Evolutionary conservation across 352 stramenopile genomes (phyloP).

Genomic region (Blastocystis sp.): DNA sequence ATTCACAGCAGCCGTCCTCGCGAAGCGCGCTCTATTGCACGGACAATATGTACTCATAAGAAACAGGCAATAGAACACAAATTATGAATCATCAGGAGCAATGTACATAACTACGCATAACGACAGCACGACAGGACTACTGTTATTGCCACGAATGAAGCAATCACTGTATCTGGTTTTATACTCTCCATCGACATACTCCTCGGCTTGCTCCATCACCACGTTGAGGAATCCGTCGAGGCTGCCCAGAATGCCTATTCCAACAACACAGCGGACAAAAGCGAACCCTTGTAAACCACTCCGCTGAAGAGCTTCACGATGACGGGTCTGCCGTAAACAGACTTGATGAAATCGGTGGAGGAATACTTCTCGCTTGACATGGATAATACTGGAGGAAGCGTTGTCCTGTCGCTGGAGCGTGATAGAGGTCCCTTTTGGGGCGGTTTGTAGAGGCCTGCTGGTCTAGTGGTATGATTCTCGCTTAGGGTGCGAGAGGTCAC

Average conservation of each 20-base stretch:
- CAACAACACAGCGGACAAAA: not conserved
- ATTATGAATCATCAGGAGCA: conserved; percentile 62
- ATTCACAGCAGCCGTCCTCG: not conserved
- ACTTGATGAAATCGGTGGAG: conserved; percentile 88
- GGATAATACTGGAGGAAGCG: not conserved
- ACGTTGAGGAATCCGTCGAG: conserved; percentile 99
- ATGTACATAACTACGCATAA: conserved; percentile 63
- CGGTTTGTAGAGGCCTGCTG: conserved; percentile 45
- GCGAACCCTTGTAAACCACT: conserved; percentile 91
- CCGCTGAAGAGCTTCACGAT: conserved; percentile 98
- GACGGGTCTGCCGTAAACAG: conserved; percentile 91
- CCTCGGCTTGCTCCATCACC: conserved; percentile 99
- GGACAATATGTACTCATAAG: not conserved
- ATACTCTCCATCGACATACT: conserved; percentile 98
- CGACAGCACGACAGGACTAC: conserved; percentile 76
- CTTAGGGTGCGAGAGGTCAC: conserved; percentile 74
- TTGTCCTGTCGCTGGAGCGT: not conserved
- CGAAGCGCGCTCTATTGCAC: not conserved
- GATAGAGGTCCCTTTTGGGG: not conserved
- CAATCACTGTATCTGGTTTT: conserved; percentile 99
- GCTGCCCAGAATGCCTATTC: conserved; percentile 92
- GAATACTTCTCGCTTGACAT: conserved; percentile 82
- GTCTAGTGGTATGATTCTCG: conserved; percentile 74
- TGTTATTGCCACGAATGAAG: conserved; percentile 99
- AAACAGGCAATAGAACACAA: not conserved